Evolutionary conservation across 169 alveolate genomes (phyloP).

Genomic region (Theileria luwenshuni): DNA sequence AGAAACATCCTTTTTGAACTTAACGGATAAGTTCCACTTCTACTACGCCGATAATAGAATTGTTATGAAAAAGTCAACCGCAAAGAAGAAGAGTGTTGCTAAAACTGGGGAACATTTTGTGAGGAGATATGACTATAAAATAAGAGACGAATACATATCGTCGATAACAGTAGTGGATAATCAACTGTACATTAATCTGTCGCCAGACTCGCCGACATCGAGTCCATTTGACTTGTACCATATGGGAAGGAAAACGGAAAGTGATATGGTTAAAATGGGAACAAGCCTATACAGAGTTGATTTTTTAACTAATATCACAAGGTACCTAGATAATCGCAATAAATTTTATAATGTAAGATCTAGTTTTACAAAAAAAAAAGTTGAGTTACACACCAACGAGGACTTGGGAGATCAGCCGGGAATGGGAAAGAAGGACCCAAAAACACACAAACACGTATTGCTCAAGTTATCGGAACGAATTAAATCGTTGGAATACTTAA

Average conservation of each 20-base stretch:
- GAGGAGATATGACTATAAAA: constrained; percentile 6
- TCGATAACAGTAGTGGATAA: constrained; percentile 14
- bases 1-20: background rate
- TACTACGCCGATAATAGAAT: constrained; percentile 8
- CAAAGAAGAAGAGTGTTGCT: constrained; percentile 1
- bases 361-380: background rate
- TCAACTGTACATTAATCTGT: background rate
- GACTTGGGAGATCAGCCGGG: background rate
- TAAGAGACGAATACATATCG: constrained; percentile 26
- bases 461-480: constrained; percentile 62
- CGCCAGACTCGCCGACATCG: background rate
- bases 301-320: background rate
- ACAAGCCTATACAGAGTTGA: constrained; percentile 7
- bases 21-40: constrained; percentile 1
- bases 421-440: background rate
- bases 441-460: constrained; percentile 43
- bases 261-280: background rate
- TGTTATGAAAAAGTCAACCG: background rate
- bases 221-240: background rate
- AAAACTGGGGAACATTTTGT: background rate
- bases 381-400: background rate
- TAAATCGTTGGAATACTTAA: constrained; percentile 42
- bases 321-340: background rate
- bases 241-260: background rate
- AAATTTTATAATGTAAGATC: background rate